Percentiles rank a stretch among this genome's conserved stretches.
phyloP scores from a whole-genome alignment of 495 filamentous ascomycete species.

The Apodospora peruviana region DNA sequence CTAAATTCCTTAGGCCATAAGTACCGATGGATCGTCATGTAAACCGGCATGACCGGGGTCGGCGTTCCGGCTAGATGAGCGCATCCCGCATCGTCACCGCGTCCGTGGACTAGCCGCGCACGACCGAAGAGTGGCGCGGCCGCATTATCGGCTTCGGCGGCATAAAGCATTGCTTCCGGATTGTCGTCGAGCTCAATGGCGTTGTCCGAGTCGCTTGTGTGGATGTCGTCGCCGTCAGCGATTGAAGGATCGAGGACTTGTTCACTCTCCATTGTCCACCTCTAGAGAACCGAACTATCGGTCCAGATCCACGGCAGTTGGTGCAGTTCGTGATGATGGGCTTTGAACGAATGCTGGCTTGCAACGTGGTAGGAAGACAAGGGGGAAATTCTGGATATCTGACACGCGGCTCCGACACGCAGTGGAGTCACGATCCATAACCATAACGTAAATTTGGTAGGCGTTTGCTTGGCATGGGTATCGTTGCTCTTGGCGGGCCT shows the following conservation, averaged over 20 bases:
- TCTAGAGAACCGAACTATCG: background rate
- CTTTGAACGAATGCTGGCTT: background rate
- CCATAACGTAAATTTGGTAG: background rate
- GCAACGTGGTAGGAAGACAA: constrained; percentile 6
- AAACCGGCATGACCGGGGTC: constrained; percentile 28
- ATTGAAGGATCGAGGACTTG: no score
- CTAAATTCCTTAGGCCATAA: constrained; percentile 8
- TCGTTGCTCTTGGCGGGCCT: no score
- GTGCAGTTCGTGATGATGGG: background rate
- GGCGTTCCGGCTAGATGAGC: background rate
- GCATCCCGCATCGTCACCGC: constrained; percentile 1
- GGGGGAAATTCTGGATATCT: background rate
- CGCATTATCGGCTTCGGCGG: constrained; percentile 9
- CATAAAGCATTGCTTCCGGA: constrained; percentile 18
- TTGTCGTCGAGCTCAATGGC: constrained; percentile 17
- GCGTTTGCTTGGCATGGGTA: no score
- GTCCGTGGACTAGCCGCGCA: background rate
- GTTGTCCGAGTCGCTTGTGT: constrained; percentile 6
- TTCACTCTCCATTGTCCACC: background rate
- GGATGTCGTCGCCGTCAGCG: background rate
- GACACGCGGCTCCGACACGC: background rate
- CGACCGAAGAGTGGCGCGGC: background rate
- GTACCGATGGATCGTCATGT: constrained; percentile 42
- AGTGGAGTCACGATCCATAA: background rate
- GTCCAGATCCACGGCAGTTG: background rate